phyloP scores from a whole-genome alignment of 2,329 filamentous ascomycete species.

The Apiospora sp. region DNA sequence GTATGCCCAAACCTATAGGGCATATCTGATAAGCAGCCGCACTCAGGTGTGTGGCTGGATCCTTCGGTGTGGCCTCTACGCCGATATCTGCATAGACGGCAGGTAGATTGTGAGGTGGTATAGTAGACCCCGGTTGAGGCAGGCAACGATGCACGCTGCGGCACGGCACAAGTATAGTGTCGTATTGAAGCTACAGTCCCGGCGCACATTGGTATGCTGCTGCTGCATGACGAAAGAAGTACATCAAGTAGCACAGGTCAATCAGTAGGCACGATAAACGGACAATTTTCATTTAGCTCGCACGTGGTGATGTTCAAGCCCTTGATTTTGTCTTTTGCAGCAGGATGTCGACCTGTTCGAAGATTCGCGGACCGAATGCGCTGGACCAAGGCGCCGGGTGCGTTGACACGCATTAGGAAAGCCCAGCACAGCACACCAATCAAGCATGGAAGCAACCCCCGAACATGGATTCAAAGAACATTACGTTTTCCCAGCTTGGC shows the following conservation, averaged over 20 bases:
- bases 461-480: not conserved
- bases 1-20: not conserved
- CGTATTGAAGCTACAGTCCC: not conserved
- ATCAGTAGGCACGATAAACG: not conserved
- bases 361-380: not conserved
- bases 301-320: not conserved
- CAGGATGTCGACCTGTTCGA: not conserved
- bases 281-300: not conserved
- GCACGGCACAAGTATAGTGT: not conserved
- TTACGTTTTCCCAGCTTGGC: not conserved
- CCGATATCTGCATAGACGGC: constrained; percentile 8
- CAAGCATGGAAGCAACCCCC: not conserved
- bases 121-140: constrained; percentile 7
- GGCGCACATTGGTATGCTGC: not conserved
- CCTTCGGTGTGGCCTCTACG: not conserved
- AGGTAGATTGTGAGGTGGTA: constrained; percentile 7
- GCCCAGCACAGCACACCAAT: not conserved
- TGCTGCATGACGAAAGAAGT: not conserved
- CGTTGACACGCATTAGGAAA: not conserved
- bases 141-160: not conserved
- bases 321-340: not conserved
- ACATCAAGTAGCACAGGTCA: not conserved
- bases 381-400: constrained; percentile 7
- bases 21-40: constrained; percentile 1
- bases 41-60: not conserved